These are phyloP conservation scores for Leccinum uliginosum DNA, from an alignment of 768 basidiomycete genomes.

Conservation along the genomic window DNA sequence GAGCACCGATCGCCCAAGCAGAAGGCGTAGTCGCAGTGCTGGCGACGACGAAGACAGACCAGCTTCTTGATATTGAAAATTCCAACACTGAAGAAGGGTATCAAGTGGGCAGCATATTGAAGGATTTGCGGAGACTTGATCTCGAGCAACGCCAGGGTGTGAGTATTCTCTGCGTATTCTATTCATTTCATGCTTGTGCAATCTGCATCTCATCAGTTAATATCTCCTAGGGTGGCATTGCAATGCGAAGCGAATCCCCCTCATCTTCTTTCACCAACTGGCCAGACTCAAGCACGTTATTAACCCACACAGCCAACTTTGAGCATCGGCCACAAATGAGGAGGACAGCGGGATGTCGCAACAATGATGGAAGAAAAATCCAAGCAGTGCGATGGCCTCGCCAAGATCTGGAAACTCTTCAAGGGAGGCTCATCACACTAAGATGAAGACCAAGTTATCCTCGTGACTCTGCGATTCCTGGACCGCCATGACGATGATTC, in stretches of 20 bases:
- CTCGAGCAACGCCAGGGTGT: conserved; percentile 27
- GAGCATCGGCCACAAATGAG: conserved; percentile 41
- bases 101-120: conserved; percentile 66
- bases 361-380: conserved; percentile 40
- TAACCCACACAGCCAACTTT: conserved; percentile 46
- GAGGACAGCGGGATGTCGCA: conserved; percentile 13
- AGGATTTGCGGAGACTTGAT: conserved; percentile 61
- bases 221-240: conserved; percentile 58
- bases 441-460: conserved; percentile 26
- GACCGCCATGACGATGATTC: conserved; percentile 55
- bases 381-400: conserved; percentile 76
- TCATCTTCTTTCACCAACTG: conserved; percentile 27
- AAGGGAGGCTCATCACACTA: conserved; percentile 53
- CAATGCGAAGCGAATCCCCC: conserved; percentile 54
- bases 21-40: conserved; percentile 73
- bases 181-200: conserved; percentile 2
- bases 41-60: conserved; percentile 46
- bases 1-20: conserved; percentile 47
- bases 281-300: conserved; percentile 35
- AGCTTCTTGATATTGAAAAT: conserved; percentile 34
- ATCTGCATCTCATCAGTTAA: conserved; percentile 5
- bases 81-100: conserved; percentile 47
- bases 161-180: conserved; percentile 12
- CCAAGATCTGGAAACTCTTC: conserved; percentile 78
- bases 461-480: conserved; percentile 37